phyloP scores from a whole-genome alignment of 202 grass and related monocot genomes.

The Carex sylvatica region DNA sequence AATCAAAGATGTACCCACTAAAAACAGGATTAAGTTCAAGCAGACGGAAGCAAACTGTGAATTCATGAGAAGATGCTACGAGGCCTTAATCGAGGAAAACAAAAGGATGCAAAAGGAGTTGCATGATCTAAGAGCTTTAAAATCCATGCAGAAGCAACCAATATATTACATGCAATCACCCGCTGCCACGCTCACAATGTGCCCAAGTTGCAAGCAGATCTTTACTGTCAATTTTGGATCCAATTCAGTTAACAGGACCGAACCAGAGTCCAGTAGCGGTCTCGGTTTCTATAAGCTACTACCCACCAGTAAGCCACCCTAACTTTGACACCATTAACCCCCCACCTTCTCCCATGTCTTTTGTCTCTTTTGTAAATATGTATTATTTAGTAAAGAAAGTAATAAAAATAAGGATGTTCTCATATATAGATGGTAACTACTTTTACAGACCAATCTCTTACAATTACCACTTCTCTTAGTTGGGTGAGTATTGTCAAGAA shows the following conservation, averaged over 20 bases:
- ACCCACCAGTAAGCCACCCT: not conserved
- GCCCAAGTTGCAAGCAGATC: conserved; percentile 32
- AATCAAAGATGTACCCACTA: not conserved
- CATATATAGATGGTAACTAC: not conserved
- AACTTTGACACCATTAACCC: not conserved
- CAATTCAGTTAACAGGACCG: not conserved
- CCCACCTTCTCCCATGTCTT: not conserved
- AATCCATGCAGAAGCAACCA: conserved; percentile 14
- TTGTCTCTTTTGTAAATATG: conserved; percentile 7
- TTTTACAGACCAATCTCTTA: not conserved
- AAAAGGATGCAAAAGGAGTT: conserved; percentile 29
- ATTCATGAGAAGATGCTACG: conserved; percentile 21
- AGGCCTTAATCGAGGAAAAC: conserved; percentile 24
- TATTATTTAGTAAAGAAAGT: not conserved
- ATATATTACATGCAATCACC: conserved; percentile 29
- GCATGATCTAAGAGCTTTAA: conserved; percentile 23
- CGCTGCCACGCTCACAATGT: conserved; percentile 27
- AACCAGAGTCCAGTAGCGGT: not conserved
- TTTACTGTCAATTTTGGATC: conserved; percentile 9
- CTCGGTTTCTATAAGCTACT: conserved; percentile 2
- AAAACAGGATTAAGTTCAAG: conserved; percentile 26
- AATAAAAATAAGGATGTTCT: conserved; percentile 5
- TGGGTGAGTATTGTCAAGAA: not conserved
- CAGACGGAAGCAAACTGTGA: conserved; percentile 25
- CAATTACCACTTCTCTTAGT: not conserved